A percentile compares a stretch with the other conserved stretches of the same genome.
Evolutionary conservation across 805 yeast species (phyloP).

Genomic region (Candida gorgasii): DNA sequence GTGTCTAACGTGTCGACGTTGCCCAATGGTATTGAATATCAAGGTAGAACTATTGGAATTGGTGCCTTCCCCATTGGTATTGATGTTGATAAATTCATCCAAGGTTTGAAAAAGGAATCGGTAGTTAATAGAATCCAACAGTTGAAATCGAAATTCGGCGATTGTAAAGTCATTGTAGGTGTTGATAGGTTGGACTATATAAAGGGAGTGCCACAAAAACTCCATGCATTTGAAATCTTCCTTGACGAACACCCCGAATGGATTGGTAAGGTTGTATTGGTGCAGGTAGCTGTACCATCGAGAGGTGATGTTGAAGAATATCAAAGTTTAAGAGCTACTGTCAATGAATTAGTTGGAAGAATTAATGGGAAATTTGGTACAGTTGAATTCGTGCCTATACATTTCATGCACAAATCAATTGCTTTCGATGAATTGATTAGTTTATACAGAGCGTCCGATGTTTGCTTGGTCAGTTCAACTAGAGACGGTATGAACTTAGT

Average conservation of each 20-base stretch:
- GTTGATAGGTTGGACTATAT: constrained; percentile 96
- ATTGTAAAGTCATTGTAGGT: constrained; percentile 87
- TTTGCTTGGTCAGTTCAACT: constrained; percentile 89
- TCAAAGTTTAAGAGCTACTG: constrained; percentile 88
- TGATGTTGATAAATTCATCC: constrained; percentile 87
- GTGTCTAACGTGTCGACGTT: constrained; percentile 71
- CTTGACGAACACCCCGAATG: constrained; percentile 93
- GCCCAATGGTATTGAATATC: constrained; percentile 86
- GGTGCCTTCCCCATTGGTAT: constrained; percentile 99
- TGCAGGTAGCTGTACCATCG: constrained; percentile 97
- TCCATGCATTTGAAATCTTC: constrained; percentile 94
- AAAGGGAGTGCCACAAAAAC: constrained; percentile 96
- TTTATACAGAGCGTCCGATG: constrained; percentile 81
- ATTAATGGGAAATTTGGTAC: constrained; percentile 96
- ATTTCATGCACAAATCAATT: constrained; percentile 89
- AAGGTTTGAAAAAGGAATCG: constrained; percentile 63
- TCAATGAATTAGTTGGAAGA: constrained; percentile 94
- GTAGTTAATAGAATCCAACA: constrained; percentile 68
- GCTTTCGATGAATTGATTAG: constrained; percentile 91
- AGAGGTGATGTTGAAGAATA: constrained; percentile 98
- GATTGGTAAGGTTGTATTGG: constrained; percentile 94
- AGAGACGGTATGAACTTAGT: constrained; percentile 99
- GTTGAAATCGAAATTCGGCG: constrained; percentile 65
- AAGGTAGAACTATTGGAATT: constrained; percentile 74
- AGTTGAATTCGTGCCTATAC: constrained; percentile 96